Evolutionary conservation across 208 protist species (phyloP), one percentile per base, ranked within the genome.

Genomic region (Polymyxa betae): DNA sequence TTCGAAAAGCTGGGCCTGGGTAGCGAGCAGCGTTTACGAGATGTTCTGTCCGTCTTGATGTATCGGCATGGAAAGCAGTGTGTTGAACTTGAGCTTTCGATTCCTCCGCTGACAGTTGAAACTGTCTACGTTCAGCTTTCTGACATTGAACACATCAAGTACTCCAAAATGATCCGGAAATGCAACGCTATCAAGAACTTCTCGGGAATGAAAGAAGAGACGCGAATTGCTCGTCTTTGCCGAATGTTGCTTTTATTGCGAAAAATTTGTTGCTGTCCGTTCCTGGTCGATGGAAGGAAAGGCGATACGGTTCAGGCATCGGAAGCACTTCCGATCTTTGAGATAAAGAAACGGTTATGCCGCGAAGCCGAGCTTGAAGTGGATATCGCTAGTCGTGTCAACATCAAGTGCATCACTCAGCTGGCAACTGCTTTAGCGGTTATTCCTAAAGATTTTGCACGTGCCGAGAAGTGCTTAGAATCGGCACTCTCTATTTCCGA

Each of bases 181-280:
- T 82, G 72, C 72, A 5, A 35, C 12, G 35, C 72, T 5, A 40
- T 82, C 16, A 82, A 38, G 72, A 82, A 38, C 16, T 20, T 43
- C 16, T n/a, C 72, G 35, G 35, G 35, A 43, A 82, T 82, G 16
- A 43, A n/a, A 5, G n/a, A 5, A 20, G 72, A 5, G n/a, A 82
- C 72, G 72, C 72, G 72, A 45, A 45, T 35, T 5, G 72, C 72
- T 82, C 72, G 72, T 43, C 72, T 82, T 20, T n/a, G 72, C 72
- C 72, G 10, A 5, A 38, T 82, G n/a, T 43, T 82, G 72, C n/a
- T 82, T 20, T n/a, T 5, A 45, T 43, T 82, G 16, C 72, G 72
- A 45, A 82, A 82, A n/a, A 82, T 82, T n/a, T 82, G 72, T 43
- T 82, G 72, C n/a, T 82, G 40, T n/a, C 72, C 72, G 72, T 82